These are phyloP conservation scores for Geopyxis carbonaria DNA, from an alignment of 495 filamentous ascomycete genomes.

Conservation along the genomic window DNA sequence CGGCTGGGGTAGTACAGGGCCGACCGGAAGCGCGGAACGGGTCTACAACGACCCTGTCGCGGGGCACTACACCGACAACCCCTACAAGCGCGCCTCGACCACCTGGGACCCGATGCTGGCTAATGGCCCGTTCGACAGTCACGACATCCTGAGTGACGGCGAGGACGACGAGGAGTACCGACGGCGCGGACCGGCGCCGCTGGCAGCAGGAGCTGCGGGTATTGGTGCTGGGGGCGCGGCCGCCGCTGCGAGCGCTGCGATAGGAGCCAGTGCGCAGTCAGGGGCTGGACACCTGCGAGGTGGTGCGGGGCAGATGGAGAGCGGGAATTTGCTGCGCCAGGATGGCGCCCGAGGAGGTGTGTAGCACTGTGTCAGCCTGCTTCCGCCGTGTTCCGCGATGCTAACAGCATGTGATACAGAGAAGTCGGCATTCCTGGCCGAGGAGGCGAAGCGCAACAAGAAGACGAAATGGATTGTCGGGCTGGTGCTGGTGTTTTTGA, in stretches of 20 bases:
- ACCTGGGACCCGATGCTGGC: slow-evolving; percentile 21
- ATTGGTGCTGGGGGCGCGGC: slow-evolving; percentile 2
- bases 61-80: slow-evolving; percentile 23
- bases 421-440: slow-evolving; percentile 37
- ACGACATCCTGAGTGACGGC: slow-evolving; percentile 20
- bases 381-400: not conserved
- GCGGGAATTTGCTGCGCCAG: not conserved
- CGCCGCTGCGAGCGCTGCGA: not conserved
- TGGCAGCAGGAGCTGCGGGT: not conserved
- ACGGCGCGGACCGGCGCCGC: too few species aligned
- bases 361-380: too few species aligned
- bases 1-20: not conserved
- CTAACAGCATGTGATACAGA: slow-evolving; percentile 11
- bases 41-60: slow-evolving; percentile 18
- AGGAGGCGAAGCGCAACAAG: slow-evolving; percentile 44
- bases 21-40: not conserved
- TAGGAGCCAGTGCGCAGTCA: slow-evolving; percentile 7
- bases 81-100: slow-evolving; percentile 19
- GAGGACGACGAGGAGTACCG: slow-evolving; percentile 11
- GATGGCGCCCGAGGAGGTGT: not conserved
- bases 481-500: slow-evolving; percentile 39
- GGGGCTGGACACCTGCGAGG: not conserved
- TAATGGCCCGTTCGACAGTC: slow-evolving; percentile 9
- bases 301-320: not conserved
- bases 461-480: slow-evolving; percentile 55